A percentile compares a stretch with the other conserved stretches of the same genome.
These are phyloP conservation scores for Aspergillus biplanus DNA, from an alignment of 495 filamentous ascomycete genomes.

Conservation along the genomic window DNA sequence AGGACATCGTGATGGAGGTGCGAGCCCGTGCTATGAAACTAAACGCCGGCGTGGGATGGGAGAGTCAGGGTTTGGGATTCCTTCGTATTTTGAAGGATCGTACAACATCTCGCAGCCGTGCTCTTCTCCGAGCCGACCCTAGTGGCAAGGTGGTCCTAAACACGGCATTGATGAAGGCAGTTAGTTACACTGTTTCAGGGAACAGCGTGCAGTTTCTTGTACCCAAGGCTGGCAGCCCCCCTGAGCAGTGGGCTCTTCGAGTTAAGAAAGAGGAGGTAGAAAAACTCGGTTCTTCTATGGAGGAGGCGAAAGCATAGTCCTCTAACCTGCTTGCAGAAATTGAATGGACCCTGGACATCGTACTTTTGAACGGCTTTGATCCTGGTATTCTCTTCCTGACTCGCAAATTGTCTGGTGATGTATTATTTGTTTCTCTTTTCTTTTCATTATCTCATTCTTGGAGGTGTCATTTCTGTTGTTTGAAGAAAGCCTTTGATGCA, in stretches of 20 bases:
- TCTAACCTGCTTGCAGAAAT: constrained; percentile 6
- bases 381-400: constrained; percentile 4
- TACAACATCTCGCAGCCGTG: constrained; percentile 60
- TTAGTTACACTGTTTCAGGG: constrained; percentile 57
- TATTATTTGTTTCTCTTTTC: constrained; percentile 19
- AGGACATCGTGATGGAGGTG: constrained; percentile 64
- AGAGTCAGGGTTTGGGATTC: constrained; percentile 63
- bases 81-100: constrained; percentile 70
- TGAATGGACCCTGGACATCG: constrained; percentile 17
- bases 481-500: constrained; percentile 7
- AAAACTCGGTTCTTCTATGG: constrained; percentile 21
- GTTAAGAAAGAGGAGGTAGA: constrained; percentile 55
- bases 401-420: constrained; percentile 14
- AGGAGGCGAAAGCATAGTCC: constrained; percentile 28
- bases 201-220: constrained; percentile 63
- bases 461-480: background rate
- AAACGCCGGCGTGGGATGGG: constrained; percentile 48
- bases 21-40: constrained; percentile 65
- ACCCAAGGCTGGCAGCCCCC: constrained; percentile 50
- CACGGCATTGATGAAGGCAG: constrained; percentile 58
- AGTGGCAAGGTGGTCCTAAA: constrained; percentile 72
- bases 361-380: constrained; percentile 17
- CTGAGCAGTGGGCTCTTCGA: constrained; percentile 67
- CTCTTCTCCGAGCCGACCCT: constrained; percentile 70
- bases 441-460: constrained; percentile 2